Conservation (phyloP, 2,329 filamentous ascomycete genomes). For the Aspergillus carbonarius region DNA sequence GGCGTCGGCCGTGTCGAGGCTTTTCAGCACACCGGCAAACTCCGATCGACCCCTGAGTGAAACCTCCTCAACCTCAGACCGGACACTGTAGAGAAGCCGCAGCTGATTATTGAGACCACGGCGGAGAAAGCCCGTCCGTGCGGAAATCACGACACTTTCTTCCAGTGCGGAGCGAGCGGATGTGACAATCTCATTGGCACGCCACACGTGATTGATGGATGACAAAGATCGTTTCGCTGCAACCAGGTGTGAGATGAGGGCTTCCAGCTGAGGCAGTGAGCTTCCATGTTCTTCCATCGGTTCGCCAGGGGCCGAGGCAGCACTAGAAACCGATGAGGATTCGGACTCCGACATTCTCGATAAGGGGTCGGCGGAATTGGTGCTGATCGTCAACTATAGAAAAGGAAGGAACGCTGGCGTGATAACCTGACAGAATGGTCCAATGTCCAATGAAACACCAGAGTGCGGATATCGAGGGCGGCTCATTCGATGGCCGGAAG, state of each 20-base stretch:
- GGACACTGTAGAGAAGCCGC: slow-evolving; percentile 45
- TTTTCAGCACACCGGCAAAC: slow-evolving; percentile 51
- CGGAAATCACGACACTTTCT: slow-evolving; percentile 70
- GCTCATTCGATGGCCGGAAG: background rate
- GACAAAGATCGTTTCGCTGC: slow-evolving; percentile 84
- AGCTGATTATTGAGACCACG: slow-evolving; percentile 56
- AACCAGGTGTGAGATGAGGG: slow-evolving; percentile 78
- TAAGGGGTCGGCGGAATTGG: background rate
- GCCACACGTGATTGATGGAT: slow-evolving; percentile 77
- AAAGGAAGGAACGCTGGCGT: background rate
- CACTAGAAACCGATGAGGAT: slow-evolving; percentile 29
- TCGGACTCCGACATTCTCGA: slow-evolving; percentile 32
- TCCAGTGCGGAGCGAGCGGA: slow-evolving; percentile 73
- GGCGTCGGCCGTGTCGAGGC: slow-evolving; percentile 59
- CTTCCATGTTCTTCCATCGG: slow-evolving; percentile 18
- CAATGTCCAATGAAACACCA: background rate
- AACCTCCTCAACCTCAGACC: slow-evolving; percentile 44
- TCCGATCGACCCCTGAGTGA: slow-evolving; percentile 44
- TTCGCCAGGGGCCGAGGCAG: slow-evolving; percentile 12
- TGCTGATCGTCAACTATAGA: background rate
- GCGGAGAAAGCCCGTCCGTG: slow-evolving; percentile 67
- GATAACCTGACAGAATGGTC: background rate
- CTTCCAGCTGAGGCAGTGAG: slow-evolving; percentile 58
- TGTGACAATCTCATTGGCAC: slow-evolving; percentile 82
- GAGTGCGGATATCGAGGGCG: background rate